Evolutionary conservation across 1,284 basidiomycete species (phyloP).

Genomic region (Ganoderma resinaceum): DNA sequence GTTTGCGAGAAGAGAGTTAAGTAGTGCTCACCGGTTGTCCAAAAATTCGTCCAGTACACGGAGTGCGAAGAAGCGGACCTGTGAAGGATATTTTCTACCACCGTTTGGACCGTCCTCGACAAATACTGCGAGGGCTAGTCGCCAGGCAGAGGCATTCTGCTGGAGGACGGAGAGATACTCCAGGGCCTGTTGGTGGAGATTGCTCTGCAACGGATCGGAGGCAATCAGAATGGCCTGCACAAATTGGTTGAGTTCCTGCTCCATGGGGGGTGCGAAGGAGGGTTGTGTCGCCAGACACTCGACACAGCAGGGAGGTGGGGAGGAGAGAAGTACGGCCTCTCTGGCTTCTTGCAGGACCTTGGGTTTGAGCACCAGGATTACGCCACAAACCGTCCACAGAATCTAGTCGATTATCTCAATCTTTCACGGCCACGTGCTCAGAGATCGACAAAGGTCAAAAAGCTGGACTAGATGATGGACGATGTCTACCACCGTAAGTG

Average conservation of each 20-base stretch:
- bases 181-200: slow-evolving; percentile 81
- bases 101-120: slow-evolving; percentile 66
- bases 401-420: slow-evolving; percentile 32
- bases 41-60: slow-evolving; percentile 88
- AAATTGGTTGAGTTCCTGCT: slow-evolving; percentile 76
- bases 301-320: slow-evolving; percentile 14
- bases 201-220: slow-evolving; percentile 74
- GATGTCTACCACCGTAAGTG: background rate
- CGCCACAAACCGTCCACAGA: slow-evolving; percentile 16
- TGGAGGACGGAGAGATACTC: slow-evolving; percentile 82
- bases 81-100: slow-evolving; percentile 69
- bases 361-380: slow-evolving; percentile 5
- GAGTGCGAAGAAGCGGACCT: slow-evolving; percentile 86
- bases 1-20: background rate
- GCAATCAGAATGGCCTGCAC: slow-evolving; percentile 87
- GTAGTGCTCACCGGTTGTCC: slow-evolving; percentile 74
- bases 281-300: slow-evolving; percentile 26
- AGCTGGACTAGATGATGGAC: background rate
- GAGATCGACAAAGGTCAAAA: slow-evolving; percentile 24
- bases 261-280: slow-evolving; percentile 51
- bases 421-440: slow-evolving; percentile 32
- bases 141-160: slow-evolving; percentile 81
- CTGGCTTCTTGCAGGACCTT: slow-evolving; percentile 11
- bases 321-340: slow-evolving; percentile 13
- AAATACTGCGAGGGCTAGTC: slow-evolving; percentile 78